These are phyloP conservation scores for Rubus idaeus DNA, from an alignment of 306 rosid species.

Conservation along the genomic window DNA sequence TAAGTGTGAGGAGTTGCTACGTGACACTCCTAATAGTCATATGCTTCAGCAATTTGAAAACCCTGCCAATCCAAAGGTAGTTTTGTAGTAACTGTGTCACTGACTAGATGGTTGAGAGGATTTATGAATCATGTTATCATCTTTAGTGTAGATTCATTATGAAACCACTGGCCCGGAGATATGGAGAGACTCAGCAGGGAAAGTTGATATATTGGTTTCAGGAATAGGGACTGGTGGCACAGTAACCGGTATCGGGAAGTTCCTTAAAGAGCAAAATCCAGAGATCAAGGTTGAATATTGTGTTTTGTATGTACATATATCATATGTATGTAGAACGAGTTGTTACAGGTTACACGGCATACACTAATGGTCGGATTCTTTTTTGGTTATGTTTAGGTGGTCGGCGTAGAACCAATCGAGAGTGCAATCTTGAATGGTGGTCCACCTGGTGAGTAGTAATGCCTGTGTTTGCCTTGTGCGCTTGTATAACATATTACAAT, in stretches of 20 bases:
- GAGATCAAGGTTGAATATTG: conserved; percentile 55
- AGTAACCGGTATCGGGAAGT: conserved; percentile 62
- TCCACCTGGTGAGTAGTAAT: conserved; percentile 50
- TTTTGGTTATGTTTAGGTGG: conserved; percentile 38
- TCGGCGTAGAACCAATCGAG: conserved; percentile 79
- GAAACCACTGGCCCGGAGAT: conserved; percentile 91
- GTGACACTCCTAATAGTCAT: conserved; percentile 51
- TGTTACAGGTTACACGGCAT: background rate
- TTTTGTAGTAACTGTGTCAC: background rate
- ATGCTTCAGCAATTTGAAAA: conserved; percentile 60
- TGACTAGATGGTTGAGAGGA: conserved; percentile 6
- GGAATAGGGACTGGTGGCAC: conserved; percentile 92
- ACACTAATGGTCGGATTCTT: background rate
- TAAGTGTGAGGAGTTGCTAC: conserved; percentile 55
- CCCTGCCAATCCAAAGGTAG: conserved; percentile 68
- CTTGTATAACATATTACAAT: background rate
- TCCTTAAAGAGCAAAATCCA: conserved; percentile 74
- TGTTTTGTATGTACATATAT: conserved; percentile 11
- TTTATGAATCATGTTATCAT: background rate
- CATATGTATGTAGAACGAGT: background rate
- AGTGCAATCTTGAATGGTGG: conserved; percentile 84
- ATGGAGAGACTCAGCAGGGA: conserved; percentile 78
- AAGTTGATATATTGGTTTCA: conserved; percentile 64
- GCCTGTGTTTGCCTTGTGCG: background rate
- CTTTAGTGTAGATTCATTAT: conserved; percentile 61